Conservation (phyloP, 2,329 filamentous ascomycete species). For the Ophiostoma perfectum region DNA sequence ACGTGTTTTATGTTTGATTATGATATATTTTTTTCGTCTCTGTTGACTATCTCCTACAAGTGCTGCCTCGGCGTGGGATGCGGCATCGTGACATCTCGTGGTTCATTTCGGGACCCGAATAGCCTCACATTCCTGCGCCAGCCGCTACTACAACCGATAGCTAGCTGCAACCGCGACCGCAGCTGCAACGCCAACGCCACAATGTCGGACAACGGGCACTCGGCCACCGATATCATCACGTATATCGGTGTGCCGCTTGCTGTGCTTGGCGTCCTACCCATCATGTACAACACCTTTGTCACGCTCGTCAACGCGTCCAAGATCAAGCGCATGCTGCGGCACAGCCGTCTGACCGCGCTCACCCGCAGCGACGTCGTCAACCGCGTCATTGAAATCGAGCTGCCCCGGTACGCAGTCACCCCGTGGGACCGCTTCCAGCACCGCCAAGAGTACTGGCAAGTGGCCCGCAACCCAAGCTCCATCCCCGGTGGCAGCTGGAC, state of each 20-base stretch:
- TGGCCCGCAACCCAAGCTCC: constrained; percentile 45
- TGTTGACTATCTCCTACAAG: not conserved
- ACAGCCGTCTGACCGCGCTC: constrained; percentile 53
- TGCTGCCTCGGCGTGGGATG: not conserved
- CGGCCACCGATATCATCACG: constrained; percentile 34
- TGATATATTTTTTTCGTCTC: not conserved
- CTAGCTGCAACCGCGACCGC: not conserved
- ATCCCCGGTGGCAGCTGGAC: constrained; percentile 61
- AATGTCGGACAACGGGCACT: constrained; percentile 25
- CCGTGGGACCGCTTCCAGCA: constrained; percentile 52
- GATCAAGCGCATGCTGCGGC: constrained; percentile 54
- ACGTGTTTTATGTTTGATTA: not conserved
- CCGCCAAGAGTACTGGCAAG: constrained; percentile 53
- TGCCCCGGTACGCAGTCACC: constrained; percentile 59
- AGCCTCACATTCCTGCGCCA: not conserved
- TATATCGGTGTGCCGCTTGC: constrained; percentile 36
- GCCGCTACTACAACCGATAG: too few relatives aligned
- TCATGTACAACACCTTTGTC: constrained; percentile 59
- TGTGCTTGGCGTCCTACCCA: constrained; percentile 49
- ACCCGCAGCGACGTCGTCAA: constrained; percentile 61
- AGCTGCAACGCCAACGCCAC: not conserved
- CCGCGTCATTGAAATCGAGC: constrained; percentile 60
- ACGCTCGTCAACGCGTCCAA: constrained; percentile 56
- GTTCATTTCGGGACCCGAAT: not conserved
- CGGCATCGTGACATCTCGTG: not conserved